Base-by-base conservation (phyloP, 176 grass and related monocot species). In the Phoenix dactylifera region DNA sequence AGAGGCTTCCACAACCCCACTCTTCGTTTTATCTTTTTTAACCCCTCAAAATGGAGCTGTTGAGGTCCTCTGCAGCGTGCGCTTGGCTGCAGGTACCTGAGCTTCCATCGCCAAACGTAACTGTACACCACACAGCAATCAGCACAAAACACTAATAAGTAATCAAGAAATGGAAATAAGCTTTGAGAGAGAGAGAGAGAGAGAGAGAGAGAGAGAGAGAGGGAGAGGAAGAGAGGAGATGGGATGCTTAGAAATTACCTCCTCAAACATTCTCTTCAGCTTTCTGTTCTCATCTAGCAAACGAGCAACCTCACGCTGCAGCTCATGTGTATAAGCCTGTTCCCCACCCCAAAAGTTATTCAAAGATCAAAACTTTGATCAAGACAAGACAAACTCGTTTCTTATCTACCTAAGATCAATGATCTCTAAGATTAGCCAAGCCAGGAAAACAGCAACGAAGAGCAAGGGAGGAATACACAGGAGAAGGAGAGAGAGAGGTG, bases 11-110 rank as follows among this genome's bases (percentile, higher is more conserved):
- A 44, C 12, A 44, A 12, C 1, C 12, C 7, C 9, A 44, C 35
- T 24, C 18, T 39, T 65, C 16, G 1, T 3, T 55, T 1, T 30
- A 30, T 30, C 28, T 30, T 30, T 39, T 65, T 15, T 6, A 0
- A 48, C 28, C 48, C 10, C 70, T 73, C 70, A 73, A 73, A 63
- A 73, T 56, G 70, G 58, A 17, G 70, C 59, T 26, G 70, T 39
- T 18, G 29, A 49, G 15, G 49, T 49, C 29, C 59, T 73, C 7
- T 63, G 59, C 15, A 63, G 50, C 6, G 14, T 55, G 50, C 22
- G 26, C 14, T 24, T 56, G 6, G 18, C 20, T 20, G 20, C 24
- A 22, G 28, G 26, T 6, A 48, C 35, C 16, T 63, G 51, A 25
- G 26, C 3, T 39, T 59, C 50, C 51, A 72, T 24, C 24, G 16